These are phyloP conservation scores for Fragilaria crotonensis DNA, from an alignment of 108 stramenopile species.

Conservation along the genomic window DNA sequence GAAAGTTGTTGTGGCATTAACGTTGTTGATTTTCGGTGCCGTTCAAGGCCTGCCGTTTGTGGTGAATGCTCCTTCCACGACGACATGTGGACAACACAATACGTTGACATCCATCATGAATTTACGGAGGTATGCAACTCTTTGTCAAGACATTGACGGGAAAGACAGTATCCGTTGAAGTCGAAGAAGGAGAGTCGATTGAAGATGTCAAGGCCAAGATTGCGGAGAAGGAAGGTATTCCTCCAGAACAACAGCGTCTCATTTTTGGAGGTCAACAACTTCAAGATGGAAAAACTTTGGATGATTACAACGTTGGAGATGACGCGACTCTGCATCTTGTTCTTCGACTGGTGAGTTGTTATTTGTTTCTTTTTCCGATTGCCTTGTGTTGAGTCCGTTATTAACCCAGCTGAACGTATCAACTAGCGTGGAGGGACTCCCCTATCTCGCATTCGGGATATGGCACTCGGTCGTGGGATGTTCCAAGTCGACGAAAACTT, in stretches of 20 bases:
- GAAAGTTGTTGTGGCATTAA: not conserved
- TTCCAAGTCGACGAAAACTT: constrained; percentile 76
- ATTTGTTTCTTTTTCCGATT: not conserved
- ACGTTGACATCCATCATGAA: not conserved
- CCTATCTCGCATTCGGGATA: constrained; percentile 16
- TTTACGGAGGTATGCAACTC: constrained; percentile 88
- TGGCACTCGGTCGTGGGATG: constrained; percentile 30
- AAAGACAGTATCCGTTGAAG: constrained; percentile 94
- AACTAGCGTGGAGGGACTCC: constrained; percentile 51
- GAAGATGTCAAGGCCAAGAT: constrained; percentile 98
- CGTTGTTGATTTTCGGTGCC: not conserved
- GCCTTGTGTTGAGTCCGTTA: not conserved
- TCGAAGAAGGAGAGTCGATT: constrained; percentile 95
- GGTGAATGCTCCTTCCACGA: not conserved
- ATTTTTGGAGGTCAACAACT: constrained; percentile 98
- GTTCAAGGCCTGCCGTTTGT: not conserved
- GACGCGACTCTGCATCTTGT: constrained; percentile 93
- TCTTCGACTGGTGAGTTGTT: constrained; percentile 50
- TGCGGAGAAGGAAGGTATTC: constrained; percentile 95
- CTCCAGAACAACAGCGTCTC: constrained; percentile 90
- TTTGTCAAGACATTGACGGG: constrained; percentile 95
- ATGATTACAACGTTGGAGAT: constrained; percentile 94
- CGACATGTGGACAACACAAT: not conserved
- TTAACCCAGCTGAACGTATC: too few species aligned
- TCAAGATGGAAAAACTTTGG: constrained; percentile 89